Evolutionary conservation across 352 stramenopile genomes (phyloP).

Genomic region (Phytopythium helicoides): DNA sequence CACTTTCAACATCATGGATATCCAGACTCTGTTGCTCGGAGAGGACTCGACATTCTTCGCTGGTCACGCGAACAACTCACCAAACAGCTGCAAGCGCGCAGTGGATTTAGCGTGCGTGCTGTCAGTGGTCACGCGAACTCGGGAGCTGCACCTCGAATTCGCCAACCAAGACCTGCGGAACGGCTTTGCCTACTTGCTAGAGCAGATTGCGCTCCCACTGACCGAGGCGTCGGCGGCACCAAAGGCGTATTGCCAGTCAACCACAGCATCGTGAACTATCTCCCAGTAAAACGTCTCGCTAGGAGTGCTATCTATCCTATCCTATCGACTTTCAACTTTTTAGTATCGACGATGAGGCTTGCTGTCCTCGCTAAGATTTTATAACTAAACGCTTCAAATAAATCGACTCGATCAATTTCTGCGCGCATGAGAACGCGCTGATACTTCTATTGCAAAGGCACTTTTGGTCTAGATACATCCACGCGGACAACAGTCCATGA

Average conservation of each 20-base stretch:
- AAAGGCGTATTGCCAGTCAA: not conserved
- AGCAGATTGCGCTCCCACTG: conserved; percentile 62
- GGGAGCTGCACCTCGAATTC: conserved; percentile 73
- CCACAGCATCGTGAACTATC: not conserved
- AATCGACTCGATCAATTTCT: no score
- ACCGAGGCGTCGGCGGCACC: conserved; percentile 8
- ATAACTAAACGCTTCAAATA: no score
- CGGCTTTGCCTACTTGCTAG: conserved; percentile 64
- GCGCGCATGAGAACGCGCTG: no score
- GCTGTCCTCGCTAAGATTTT: no score
- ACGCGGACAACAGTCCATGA: no score
- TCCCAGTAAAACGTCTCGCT: no score
- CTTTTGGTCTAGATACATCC: no score
- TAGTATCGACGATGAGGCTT: no score
- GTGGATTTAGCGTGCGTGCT: conserved; percentile 55
- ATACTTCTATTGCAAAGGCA: no score
- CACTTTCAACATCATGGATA: conserved; percentile 58
- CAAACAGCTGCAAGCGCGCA: conserved; percentile 45
- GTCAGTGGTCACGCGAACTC: conserved; percentile 58
- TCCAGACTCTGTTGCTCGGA: conserved; percentile 41
- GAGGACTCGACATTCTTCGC: conserved; percentile 57
- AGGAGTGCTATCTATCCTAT: no score
- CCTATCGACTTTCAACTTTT: no score
- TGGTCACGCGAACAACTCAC: conserved; percentile 35
- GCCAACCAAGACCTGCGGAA: conserved; percentile 59